These are phyloP conservation scores for Beauveria sp. DNA, from an alignment of 2,329 filamentous ascomycete species.

Conservation along the genomic window DNA sequence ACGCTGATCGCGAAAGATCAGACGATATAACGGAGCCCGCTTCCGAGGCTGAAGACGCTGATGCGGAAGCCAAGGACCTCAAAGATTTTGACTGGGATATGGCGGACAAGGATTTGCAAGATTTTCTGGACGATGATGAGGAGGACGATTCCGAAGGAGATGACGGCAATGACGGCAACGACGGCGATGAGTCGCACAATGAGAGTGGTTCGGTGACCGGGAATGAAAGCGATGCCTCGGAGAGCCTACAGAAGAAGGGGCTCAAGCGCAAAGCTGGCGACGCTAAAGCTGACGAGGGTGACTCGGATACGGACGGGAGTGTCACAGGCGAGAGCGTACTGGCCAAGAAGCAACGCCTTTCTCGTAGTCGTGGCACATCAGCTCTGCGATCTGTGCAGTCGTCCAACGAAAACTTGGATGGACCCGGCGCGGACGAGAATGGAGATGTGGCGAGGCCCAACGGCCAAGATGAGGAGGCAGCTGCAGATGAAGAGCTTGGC, in stretches of 20 bases:
- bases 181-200: slow-evolving; percentile 13
- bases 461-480: slow-evolving; percentile 17
- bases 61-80: slow-evolving; percentile 34
- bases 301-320: slow-evolving; percentile 23
- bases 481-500: slow-evolving; percentile 28
- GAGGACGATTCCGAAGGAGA: slow-evolving; percentile 19
- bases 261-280: slow-evolving; percentile 26
- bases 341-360: slow-evolving; percentile 45
- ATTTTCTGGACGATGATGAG: slow-evolving; percentile 55
- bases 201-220: slow-evolving; percentile 14
- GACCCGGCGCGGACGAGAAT: slow-evolving; percentile 14
- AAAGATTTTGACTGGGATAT: slow-evolving; percentile 54
- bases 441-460: background rate
- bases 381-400: slow-evolving; percentile 39
- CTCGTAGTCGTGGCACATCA: slow-evolving; percentile 37
- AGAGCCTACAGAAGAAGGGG: slow-evolving; percentile 20
- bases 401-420: slow-evolving; percentile 24
- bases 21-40: slow-evolving; percentile 26
- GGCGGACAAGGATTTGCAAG: slow-evolving; percentile 65
- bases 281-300: slow-evolving; percentile 25
- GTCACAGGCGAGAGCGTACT: slow-evolving; percentile 30
- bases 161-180: slow-evolving; percentile 14
- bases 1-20: slow-evolving; percentile 48
- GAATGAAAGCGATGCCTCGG: slow-evolving; percentile 22
- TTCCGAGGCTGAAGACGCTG: slow-evolving; percentile 24